Conservation (phyloP, 306 rosid species). For the Carpinus viminea region DNA sequence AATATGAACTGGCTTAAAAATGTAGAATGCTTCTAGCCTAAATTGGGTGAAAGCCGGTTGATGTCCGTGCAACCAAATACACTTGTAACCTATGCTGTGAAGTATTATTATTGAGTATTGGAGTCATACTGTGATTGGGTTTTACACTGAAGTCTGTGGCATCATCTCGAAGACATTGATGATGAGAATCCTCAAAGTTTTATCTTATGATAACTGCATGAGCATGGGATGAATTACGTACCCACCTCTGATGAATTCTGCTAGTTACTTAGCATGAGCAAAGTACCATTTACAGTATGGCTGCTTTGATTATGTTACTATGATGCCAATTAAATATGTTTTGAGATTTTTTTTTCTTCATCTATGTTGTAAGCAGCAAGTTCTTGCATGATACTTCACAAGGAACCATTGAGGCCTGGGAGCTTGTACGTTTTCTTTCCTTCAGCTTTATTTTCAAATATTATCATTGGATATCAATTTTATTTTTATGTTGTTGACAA, state of each 20-base stretch:
- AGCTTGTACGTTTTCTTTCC: slow-evolving; percentile 67
- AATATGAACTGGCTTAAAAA: background rate
- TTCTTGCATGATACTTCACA: slow-evolving; percentile 39
- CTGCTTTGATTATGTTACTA: background rate
- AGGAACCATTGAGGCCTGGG: slow-evolving; percentile 73
- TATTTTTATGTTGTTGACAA: background rate
- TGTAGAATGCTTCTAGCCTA: background rate
- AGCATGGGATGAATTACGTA: background rate
- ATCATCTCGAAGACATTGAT: background rate
- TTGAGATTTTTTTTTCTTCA: slow-evolving; percentile 9
- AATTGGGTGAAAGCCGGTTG: background rate
- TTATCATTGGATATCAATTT: background rate
- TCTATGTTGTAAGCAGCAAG: slow-evolving; percentile 49
- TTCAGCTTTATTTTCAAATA: background rate
- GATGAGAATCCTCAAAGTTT: background rate
- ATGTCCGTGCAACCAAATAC: background rate
- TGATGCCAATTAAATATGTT: slow-evolving; percentile 18
- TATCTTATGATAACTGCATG: background rate
- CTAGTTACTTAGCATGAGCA: background rate
- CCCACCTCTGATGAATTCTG: background rate
- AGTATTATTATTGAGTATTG: background rate
- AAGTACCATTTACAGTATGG: background rate
- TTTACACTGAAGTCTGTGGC: background rate
- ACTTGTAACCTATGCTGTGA: background rate
- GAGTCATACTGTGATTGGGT: background rate